Evolutionary conservation across 208 protist species (phyloP).

Genomic region (Endotrypanum monterogeii): DNA sequence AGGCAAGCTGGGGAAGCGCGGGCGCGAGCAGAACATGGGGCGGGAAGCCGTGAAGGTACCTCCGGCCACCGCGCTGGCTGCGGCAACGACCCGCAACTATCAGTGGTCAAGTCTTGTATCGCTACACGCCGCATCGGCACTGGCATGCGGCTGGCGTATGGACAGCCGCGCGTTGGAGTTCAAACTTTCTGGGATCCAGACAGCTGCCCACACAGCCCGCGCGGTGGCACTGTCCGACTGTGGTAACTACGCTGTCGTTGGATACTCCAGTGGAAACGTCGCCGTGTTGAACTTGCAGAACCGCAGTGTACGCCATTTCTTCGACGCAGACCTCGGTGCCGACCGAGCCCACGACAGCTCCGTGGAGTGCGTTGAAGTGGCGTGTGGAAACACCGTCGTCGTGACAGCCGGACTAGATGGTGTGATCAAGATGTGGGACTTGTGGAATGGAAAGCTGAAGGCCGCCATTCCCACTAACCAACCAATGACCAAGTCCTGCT

Average conservation of each 20-base stretch:
- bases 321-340: constrained; percentile 47
- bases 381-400: constrained; percentile 70
- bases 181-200: constrained; percentile 76
- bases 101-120: constrained; percentile 86
- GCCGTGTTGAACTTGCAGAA: constrained; percentile 78
- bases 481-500: constrained; percentile 71
- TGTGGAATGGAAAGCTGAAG: constrained; percentile 47
- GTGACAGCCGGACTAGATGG: constrained; percentile 78
- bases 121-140: constrained; percentile 69
- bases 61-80: constrained; percentile 65
- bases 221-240: constrained; percentile 80
- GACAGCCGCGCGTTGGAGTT: constrained; percentile 79
- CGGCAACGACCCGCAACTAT: constrained; percentile 77
- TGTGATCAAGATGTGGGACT: constrained; percentile 79
- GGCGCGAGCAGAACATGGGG: constrained; percentile 54
- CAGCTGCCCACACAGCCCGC: constrained; percentile 70
- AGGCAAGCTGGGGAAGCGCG: constrained; percentile 75
- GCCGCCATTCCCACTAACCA: constrained; percentile 41
- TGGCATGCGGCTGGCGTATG: constrained; percentile 84
- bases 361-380: constrained; percentile 82
- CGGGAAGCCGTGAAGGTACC: constrained; percentile 75
- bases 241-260: constrained; percentile 88
- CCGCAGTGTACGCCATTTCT: constrained; percentile 71
- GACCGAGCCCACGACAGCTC: constrained; percentile 60
- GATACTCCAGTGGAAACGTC: constrained; percentile 87